Conservation (phyloP, 768 basidiomycete species). For the Paxillus rubicundulus region DNA sequence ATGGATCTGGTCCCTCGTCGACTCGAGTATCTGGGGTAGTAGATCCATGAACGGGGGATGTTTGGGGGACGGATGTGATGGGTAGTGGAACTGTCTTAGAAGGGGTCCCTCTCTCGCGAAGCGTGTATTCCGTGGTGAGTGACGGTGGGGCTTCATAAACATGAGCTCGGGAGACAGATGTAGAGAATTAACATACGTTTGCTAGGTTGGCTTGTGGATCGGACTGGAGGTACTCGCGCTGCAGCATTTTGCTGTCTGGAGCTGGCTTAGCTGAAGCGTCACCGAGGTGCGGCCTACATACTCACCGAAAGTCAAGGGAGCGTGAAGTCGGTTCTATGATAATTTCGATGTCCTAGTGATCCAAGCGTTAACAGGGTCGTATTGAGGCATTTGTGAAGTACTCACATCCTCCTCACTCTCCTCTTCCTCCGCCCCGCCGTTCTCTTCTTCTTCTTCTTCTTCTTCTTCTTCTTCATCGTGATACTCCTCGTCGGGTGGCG, state of each 20-base stretch:
- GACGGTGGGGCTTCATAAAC: constrained; percentile 38
- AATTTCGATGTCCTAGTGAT: constrained; percentile 76
- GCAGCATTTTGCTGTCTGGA: constrained; percentile 36
- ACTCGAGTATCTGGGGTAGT: constrained; percentile 13
- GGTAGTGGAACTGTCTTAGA: constrained; percentile 26
- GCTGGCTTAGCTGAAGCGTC: neutral
- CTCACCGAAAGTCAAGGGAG: constrained; percentile 73
- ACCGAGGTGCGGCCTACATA: constrained; percentile 3
- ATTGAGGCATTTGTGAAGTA: constrained; percentile 3
- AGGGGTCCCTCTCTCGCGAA: constrained; percentile 59
- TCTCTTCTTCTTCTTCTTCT: constrained; percentile 34
- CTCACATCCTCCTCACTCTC: constrained; percentile 50
- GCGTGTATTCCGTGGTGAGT: constrained; percentile 81
- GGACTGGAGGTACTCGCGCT: constrained; percentile 29
- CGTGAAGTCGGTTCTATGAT: constrained; percentile 79
- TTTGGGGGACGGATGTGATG: constrained; percentile 23
- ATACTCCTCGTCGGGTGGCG: constrained; percentile 18
- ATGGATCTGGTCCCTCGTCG: constrained; percentile 61
- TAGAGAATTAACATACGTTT: constrained; percentile 24
- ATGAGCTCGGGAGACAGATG: constrained; percentile 4
- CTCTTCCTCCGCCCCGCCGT: constrained; percentile 41
- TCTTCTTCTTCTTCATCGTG: constrained; percentile 28
- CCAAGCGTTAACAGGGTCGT: constrained; percentile 4
- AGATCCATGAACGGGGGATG: constrained; percentile 18
- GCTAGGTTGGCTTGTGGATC: constrained; percentile 31